Percentiles rank a stretch among this genome's conserved stretches.
These are phyloP conservation scores for Theobroma grandiflorum DNA, from an alignment of 441 rosid genomes.

Conservation along the genomic window DNA sequence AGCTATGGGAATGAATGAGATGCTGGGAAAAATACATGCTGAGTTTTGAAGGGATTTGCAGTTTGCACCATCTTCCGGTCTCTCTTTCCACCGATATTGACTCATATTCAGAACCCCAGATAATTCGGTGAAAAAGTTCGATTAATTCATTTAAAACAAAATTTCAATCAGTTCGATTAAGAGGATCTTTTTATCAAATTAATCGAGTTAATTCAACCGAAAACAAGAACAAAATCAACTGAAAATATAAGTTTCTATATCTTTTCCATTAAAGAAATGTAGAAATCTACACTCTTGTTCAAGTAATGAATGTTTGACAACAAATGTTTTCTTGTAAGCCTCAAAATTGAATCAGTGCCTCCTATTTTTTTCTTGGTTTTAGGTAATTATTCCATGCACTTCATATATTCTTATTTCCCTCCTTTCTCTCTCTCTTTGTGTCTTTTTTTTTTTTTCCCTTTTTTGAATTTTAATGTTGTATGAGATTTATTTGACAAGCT, in stretches of 20 bases:
- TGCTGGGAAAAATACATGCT: too few species aligned
- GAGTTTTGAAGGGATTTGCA: too few species aligned
- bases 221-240: too few species aligned
- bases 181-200: too few species aligned
- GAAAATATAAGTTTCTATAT: not conserved
- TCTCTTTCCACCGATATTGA: not conserved
- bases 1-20: too few species aligned
- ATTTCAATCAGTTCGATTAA: too few species aligned
- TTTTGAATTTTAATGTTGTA: not conserved
- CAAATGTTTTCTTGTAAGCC: conserved; percentile 32
- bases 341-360: conserved; percentile 46
- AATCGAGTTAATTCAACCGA: too few species aligned
- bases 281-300: conserved; percentile 23
- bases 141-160: too few species aligned
- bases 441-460: not conserved
- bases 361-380: conserved; percentile 5
- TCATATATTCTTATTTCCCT: conserved; percentile 17
- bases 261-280: not conserved
- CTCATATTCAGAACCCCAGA: not conserved
- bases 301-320: conserved; percentile 28
- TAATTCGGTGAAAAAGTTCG: too few species aligned
- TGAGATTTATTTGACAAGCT: conserved; percentile 26
- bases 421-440: not conserved
- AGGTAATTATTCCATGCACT: conserved; percentile 22
- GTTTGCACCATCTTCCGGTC: too few species aligned